A percentile compares a stretch with the other conserved stretches of the same genome.
Evolutionary conservation across 805 yeast species (phyloP).

Genomic region (Teunomyces stri): DNA sequence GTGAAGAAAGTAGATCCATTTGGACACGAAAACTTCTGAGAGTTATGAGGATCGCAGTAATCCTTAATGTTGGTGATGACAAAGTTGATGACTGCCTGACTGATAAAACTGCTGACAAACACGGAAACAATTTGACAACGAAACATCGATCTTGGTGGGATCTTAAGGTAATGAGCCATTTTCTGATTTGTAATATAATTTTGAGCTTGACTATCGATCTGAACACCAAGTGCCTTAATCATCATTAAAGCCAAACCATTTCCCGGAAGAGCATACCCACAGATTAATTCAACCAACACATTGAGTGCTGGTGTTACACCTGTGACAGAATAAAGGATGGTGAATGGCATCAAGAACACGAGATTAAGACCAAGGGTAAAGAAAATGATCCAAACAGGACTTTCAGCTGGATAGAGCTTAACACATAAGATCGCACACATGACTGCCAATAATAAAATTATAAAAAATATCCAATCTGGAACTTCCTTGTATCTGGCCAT

Average conservation of each 20-base stretch:
- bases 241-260: slow-evolving; percentile 39
- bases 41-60: slow-evolving; percentile 19
- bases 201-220: slow-evolving; percentile 56
- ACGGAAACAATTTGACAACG: slow-evolving; percentile 28
- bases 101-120: slow-evolving; percentile 18
- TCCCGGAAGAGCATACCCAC: slow-evolving; percentile 39
- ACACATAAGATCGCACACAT: slow-evolving; percentile 33
- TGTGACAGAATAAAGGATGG: slow-evolving; percentile 27
- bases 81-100: slow-evolving; percentile 22
- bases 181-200: slow-evolving; percentile 56
- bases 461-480: slow-evolving; percentile 30
- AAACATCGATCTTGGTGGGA: slow-evolving; percentile 64
- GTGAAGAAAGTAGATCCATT: slow-evolving; percentile 39
- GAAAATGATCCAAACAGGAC: slow-evolving; percentile 39
- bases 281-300: slow-evolving; percentile 36
- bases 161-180: slow-evolving; percentile 61
- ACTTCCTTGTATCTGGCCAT: slow-evolving; percentile 35
- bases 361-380: slow-evolving; percentile 33
- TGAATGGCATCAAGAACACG: slow-evolving; percentile 31
- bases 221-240: slow-evolving; percentile 59
- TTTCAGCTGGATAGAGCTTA: slow-evolving; percentile 29
- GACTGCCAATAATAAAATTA: slow-evolving; percentile 25
- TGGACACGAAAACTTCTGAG: slow-evolving; percentile 31
- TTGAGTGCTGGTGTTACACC: slow-evolving; percentile 33
- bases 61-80: slow-evolving; percentile 15